Percentiles rank a stretch among this genome's conserved stretches.
Conservation (phyloP, 768 basidiomycete species). For the Hygrocybe punicea region DNA sequence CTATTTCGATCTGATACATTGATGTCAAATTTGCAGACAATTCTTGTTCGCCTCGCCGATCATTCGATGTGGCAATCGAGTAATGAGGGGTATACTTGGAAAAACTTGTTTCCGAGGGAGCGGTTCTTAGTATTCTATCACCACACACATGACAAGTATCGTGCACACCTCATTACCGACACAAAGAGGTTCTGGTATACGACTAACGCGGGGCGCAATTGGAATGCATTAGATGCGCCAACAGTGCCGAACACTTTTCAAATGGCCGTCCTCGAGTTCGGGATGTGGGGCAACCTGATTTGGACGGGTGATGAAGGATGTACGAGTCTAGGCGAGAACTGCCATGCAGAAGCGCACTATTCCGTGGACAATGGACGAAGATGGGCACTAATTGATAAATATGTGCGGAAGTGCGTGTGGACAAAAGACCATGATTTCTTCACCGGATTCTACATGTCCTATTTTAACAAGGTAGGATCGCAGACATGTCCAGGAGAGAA, state of each 20-base stretch:
- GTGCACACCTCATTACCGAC: slow-evolving; percentile 87
- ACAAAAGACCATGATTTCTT: slow-evolving; percentile 72
- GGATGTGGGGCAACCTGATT: slow-evolving; percentile 78
- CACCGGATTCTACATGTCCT: slow-evolving; percentile 96
- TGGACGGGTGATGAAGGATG: slow-evolving; percentile 84
- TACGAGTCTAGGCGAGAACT: slow-evolving; percentile 41
- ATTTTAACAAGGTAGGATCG: slow-evolving; percentile 72
- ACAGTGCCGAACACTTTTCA: slow-evolving; percentile 76
- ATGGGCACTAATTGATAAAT: slow-evolving; percentile 78
- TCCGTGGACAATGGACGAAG: slow-evolving; percentile 72
- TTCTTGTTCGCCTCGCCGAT: slow-evolving; percentile 78
- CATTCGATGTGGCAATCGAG: slow-evolving; percentile 86
- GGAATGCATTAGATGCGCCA: slow-evolving; percentile 60
- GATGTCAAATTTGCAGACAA: slow-evolving; percentile 50
- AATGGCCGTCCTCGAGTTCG: slow-evolving; percentile 78
- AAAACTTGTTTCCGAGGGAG: slow-evolving; percentile 54
- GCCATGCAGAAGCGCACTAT: slow-evolving; percentile 74
- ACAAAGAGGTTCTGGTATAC: slow-evolving; percentile 67
- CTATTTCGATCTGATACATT: too few species aligned
- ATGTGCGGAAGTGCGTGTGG: slow-evolving; percentile 91
- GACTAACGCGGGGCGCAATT: slow-evolving; percentile 74
- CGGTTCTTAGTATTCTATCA: slow-evolving; percentile 83
- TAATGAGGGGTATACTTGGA: slow-evolving; percentile 94
- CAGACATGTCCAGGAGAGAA: too few species aligned
- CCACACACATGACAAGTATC: slow-evolving; percentile 72